These are phyloP conservation scores for Oryza longistaminata DNA, from an alignment of 176 grass and related monocot species.

Conservation along the genomic window DNA sequence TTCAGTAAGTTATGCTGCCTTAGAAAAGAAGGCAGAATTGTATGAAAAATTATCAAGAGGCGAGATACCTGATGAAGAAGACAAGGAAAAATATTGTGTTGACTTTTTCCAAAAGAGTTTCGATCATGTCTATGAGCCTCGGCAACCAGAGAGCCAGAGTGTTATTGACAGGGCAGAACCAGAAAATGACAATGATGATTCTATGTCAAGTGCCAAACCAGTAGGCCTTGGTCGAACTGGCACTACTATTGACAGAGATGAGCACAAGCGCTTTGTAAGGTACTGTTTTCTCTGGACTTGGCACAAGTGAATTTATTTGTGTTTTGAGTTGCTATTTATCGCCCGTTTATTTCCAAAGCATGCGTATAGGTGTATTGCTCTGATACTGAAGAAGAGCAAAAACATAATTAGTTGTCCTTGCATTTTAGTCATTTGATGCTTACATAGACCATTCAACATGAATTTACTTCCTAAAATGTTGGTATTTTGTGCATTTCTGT, in stretches of 20 bases:
- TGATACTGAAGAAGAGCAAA: not conserved
- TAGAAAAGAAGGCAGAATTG: constrained; percentile 86
- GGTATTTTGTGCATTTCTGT: not conserved
- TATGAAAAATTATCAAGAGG: constrained; percentile 90
- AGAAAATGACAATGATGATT: constrained; percentile 59
- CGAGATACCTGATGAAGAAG: constrained; percentile 83
- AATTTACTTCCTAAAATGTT: not conserved
- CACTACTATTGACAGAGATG: constrained; percentile 61
- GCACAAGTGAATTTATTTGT: not conserved
- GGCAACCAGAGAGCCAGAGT: constrained; percentile 43
- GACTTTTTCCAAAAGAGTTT: constrained; percentile 92
- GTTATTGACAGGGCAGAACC: constrained; percentile 30
- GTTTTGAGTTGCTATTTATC: not conserved
- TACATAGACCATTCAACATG: not conserved
- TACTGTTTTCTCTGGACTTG: constrained; percentile 44
- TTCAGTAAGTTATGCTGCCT: constrained; percentile 69
- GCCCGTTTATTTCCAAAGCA: not conserved
- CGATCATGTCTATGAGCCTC: constrained; percentile 46
- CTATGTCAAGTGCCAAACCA: constrained; percentile 42
- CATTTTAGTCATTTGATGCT: not conserved
- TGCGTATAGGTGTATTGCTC: not conserved
- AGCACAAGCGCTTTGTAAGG: constrained; percentile 95
- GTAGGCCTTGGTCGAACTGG: constrained; percentile 69
- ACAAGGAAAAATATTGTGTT: constrained; percentile 91
- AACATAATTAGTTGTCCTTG: not conserved